These are phyloP conservation scores for Alternaria incomplexa DNA, from an alignment of 2,329 filamentous ascomycete species.

Conservation along the genomic window DNA sequence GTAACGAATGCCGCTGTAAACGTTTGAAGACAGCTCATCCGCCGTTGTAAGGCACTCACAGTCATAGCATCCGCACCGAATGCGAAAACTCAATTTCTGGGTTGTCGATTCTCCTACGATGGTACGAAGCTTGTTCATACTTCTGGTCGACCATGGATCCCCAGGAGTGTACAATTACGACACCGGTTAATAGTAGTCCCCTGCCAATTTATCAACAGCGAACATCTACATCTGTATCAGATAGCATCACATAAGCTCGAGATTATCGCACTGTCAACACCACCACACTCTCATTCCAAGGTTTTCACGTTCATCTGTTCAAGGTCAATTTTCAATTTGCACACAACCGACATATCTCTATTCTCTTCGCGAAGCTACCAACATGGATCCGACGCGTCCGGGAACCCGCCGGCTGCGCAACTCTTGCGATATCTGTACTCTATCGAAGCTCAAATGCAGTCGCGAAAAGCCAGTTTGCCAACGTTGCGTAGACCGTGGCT, in stretches of 20 bases:
- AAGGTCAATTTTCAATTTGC: not conserved
- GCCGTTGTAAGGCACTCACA: not conserved
- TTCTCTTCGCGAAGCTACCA: not conserved
- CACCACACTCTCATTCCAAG: not conserved
- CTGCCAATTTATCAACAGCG: not conserved
- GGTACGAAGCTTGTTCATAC: not conserved
- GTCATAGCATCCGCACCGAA: not conserved
- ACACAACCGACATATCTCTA: not conserved
- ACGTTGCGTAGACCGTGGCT: not conserved
- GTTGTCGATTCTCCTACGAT: not conserved
- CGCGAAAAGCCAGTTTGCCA: not conserved
- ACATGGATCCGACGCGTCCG: not conserved
- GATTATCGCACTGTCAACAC: not conserved
- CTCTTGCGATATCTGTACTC: not conserved
- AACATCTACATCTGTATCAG: not conserved
- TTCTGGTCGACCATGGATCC: not conserved
- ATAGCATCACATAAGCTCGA: not conserved
- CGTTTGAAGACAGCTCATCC: not conserved
- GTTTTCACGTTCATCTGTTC: not conserved
- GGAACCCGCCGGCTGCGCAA: not conserved
- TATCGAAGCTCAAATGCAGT: not conserved
- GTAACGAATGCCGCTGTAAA: not conserved
- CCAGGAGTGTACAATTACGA: not conserved
- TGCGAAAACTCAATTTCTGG: not conserved
- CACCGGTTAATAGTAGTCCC: not conserved